phyloP scores from a whole-genome alignment of 2,329 filamentous ascomycete species.

The Penicillium sp. region DNA sequence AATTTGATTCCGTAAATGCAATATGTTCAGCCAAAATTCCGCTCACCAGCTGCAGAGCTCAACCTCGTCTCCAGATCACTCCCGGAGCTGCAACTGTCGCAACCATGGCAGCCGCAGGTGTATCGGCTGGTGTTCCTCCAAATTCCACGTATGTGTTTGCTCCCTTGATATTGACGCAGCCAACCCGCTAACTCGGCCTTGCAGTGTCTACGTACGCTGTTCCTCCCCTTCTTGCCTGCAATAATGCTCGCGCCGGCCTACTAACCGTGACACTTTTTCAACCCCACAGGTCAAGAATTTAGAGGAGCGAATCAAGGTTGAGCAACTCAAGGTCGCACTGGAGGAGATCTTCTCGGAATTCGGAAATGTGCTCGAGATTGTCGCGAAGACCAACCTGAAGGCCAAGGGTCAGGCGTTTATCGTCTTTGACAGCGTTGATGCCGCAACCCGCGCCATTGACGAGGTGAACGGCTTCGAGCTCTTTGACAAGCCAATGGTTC shows the following conservation, averaged over 20 bases:
- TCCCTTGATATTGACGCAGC: background rate
- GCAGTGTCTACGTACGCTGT: constrained; percentile 43
- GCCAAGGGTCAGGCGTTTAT: constrained; percentile 95
- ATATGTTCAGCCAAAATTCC: background rate
- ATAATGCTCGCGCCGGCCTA: constrained; percentile 9
- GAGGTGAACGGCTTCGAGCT: constrained; percentile 90
- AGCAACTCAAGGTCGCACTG: constrained; percentile 70
- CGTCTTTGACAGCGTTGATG: constrained; percentile 78
- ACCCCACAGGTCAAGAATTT: constrained; percentile 67
- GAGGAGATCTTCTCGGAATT: constrained; percentile 81
- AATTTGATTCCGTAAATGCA: background rate
- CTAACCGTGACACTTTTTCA: constrained; percentile 8
- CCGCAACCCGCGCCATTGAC: constrained; percentile 77
- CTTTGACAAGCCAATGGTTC: constrained; percentile 84
- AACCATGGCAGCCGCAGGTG: constrained; percentile 39
- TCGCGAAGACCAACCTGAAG: constrained; percentile 85
- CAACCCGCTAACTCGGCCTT: constrained; percentile 14
- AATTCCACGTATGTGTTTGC: constrained; percentile 40
- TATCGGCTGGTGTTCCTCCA: constrained; percentile 31
- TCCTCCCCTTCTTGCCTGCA: constrained; percentile 11
- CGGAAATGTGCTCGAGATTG: constrained; percentile 77
- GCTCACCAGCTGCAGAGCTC: constrained; percentile 13
- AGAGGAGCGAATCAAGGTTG: constrained; percentile 85
- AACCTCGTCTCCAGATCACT: constrained; percentile 11
- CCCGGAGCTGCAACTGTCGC: constrained; percentile 25